Base-by-base conservation (phyloP, 2,329 filamentous ascomycete species). In the Stachybotrys echinatus region DNA sequence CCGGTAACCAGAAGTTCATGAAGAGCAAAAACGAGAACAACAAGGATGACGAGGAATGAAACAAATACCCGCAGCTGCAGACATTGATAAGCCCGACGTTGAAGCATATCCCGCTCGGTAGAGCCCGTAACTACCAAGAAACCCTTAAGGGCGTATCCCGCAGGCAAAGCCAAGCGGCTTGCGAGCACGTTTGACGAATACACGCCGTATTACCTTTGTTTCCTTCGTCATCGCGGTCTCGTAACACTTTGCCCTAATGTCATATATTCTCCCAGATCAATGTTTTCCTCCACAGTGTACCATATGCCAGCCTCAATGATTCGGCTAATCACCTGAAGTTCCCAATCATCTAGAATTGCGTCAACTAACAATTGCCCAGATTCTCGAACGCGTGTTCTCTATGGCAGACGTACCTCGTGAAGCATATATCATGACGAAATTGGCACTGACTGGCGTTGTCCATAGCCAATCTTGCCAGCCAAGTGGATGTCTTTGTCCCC, bases 371-470 rank as follows among this genome's bases (percentile, higher is more conserved):
- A 27, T 42, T 21, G 51, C 42, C 53, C 43, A 42, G 40, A 43
- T 5, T 34, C 27, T 34, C 5, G 10, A 8, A 34, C 14, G 10
- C 5, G 14, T 40, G 38, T 44, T 18, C 18, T 10, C 14, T 45
- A 14, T 23, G 17, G 18, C 23, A 31, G 59, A 34, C 69, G 67
- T 58, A 72, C 78, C 70, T 60, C 87, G 73, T 2, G 90, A 89
- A 18, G 89, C 88, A 69, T 95, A 95, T 5, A 95, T 75, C 82
- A 95, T 84, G 50, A 89, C 74, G 65, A 95, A 95, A 40, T 87
- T 85, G 4, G 76, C 71, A 0, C 89, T 88, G 49, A 94, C 83
- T 47, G 87, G 87, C 61, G 82, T 77, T 53, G 75, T 74, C 10
- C 14, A 34, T 8, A 34, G 5, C 54, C 69, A 47, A 23, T 85